phyloP scores from a whole-genome alignment of 2,329 filamentous ascomycete genomes.

The Malbranchea cinnamomea region DNA sequence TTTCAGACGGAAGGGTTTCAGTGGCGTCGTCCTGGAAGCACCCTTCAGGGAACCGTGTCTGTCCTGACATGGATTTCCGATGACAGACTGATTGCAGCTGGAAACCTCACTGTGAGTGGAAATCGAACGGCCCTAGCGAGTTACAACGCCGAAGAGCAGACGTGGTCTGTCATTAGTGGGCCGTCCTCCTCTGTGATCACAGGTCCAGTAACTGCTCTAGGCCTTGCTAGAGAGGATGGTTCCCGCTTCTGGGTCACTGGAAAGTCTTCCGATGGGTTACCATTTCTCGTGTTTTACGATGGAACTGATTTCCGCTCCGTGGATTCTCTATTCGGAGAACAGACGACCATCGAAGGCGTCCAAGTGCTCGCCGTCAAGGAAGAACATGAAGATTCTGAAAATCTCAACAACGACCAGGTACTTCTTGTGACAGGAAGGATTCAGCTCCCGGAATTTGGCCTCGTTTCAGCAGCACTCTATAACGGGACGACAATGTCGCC shows the following conservation, averaged over 20 bases:
- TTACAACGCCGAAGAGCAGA: slow-evolving; percentile 53
- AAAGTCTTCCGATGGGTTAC: slow-evolving; percentile 48
- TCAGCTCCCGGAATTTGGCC: slow-evolving; percentile 58
- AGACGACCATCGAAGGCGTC: slow-evolving; percentile 59
- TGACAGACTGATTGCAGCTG: slow-evolving; percentile 59
- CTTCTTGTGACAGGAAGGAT: slow-evolving; percentile 79
- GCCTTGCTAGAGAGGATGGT: slow-evolving; percentile 55
- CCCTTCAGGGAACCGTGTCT: slow-evolving; percentile 54
- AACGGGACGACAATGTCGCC: slow-evolving; percentile 67
- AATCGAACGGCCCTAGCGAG: slow-evolving; percentile 53
- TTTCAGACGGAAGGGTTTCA: slow-evolving; percentile 56
- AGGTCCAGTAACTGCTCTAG: slow-evolving; percentile 64
- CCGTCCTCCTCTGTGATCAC: slow-evolving; percentile 43
- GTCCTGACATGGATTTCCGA: slow-evolving; percentile 62
- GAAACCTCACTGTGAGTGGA: slow-evolving; percentile 54
- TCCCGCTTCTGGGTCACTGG: slow-evolving; percentile 74
- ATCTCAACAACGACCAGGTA: slow-evolving; percentile 52
- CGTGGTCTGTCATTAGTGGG: slow-evolving; percentile 51
- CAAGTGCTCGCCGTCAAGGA: slow-evolving; percentile 63
- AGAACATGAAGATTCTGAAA: slow-evolving; percentile 47
- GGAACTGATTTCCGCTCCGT: slow-evolving; percentile 54
- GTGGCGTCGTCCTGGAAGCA: slow-evolving; percentile 67
- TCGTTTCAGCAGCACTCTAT: slow-evolving; percentile 72
- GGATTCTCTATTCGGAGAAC: slow-evolving; percentile 45
- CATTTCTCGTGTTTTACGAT: slow-evolving; percentile 73